These are phyloP conservation scores for Avena sativa DNA, from an alignment of 176 grass and related monocot species.

Conservation along the genomic window DNA sequence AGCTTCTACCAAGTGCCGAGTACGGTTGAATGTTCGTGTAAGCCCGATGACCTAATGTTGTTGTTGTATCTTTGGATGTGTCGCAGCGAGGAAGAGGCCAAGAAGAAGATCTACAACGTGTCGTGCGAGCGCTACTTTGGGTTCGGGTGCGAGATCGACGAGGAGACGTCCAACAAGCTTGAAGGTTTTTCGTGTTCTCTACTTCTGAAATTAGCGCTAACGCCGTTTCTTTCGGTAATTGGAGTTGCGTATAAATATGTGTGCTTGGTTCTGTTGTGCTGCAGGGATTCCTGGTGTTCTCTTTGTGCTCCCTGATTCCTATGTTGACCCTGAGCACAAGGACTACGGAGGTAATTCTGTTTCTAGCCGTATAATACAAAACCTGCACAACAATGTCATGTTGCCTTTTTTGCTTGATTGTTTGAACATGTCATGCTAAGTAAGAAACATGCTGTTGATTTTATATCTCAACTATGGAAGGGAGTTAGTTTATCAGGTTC, in stretches of 20 bases:
- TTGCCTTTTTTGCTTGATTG: background rate
- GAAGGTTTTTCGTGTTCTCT: background rate
- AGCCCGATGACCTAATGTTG: background rate
- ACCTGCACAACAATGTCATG: background rate
- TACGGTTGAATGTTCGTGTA: background rate
- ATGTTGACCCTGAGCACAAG: slow-evolving; percentile 5
- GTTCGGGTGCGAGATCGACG: background rate
- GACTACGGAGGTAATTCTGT: slow-evolving; percentile 12
- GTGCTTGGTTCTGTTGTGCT: background rate
- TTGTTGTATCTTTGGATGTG: background rate
- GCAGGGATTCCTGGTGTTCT: slow-evolving; percentile 27
- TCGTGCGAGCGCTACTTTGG: slow-evolving; percentile 11
- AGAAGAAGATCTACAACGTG: slow-evolving; percentile 6
- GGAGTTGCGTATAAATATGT: background rate
- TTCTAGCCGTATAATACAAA: background rate
- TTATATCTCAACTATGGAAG: too few relatives aligned
- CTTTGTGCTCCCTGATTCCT: slow-evolving; percentile 1
- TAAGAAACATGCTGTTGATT: background rate
- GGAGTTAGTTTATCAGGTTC: background rate
- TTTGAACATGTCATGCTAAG: background rate
- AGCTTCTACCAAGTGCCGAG: background rate
- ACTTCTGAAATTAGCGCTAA: background rate
- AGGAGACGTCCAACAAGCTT: background rate
- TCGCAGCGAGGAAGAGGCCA: background rate
- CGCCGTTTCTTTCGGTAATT: background rate